phyloP scores from a whole-genome alignment of 306 rosid genomes.

The Purshia tridentata region DNA sequence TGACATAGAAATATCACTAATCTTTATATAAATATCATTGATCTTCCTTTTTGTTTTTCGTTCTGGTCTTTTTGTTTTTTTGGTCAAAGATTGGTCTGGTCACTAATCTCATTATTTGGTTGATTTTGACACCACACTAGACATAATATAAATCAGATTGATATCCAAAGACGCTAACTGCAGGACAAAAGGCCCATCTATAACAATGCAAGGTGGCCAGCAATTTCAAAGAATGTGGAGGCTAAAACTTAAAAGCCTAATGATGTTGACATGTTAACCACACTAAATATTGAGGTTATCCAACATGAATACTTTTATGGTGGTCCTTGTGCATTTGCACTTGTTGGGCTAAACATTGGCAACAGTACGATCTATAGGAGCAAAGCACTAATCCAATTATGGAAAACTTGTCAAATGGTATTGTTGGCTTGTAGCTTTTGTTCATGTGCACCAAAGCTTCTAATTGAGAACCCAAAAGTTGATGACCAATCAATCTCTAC shows the following conservation, averaged over 20 bases:
- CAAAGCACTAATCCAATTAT: background rate
- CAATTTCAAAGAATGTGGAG: slow-evolving; percentile 7
- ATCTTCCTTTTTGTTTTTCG: too few species aligned
- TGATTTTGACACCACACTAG: slow-evolving; percentile 22
- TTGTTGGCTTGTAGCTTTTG: too few species aligned
- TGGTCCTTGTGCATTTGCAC: slow-evolving; percentile 13
- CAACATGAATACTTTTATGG: slow-evolving; percentile 9
- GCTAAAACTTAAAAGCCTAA: too few species aligned
- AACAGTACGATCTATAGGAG: slow-evolving; percentile 1
- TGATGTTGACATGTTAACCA: slow-evolving; percentile 33
- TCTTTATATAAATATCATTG: background rate
- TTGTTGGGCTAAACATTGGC: slow-evolving; percentile 19
- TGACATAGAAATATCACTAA: slow-evolving; percentile 11
- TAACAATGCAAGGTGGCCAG: slow-evolving; percentile 20
- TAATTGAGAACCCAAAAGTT: background rate
- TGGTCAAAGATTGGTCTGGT: too few species aligned
- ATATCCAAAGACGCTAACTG: background rate
- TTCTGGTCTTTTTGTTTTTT: too few species aligned
- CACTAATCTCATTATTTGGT: background rate
- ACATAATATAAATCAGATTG: background rate
- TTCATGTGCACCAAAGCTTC: background rate
- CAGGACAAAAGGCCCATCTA: background rate
- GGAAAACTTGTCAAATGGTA: background rate
- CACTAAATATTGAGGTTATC: slow-evolving; percentile 1
- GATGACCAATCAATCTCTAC: background rate